phyloP scores from a whole-genome alignment of 2,329 filamentous ascomycete species.

The Aspergillus luchuensis region DNA sequence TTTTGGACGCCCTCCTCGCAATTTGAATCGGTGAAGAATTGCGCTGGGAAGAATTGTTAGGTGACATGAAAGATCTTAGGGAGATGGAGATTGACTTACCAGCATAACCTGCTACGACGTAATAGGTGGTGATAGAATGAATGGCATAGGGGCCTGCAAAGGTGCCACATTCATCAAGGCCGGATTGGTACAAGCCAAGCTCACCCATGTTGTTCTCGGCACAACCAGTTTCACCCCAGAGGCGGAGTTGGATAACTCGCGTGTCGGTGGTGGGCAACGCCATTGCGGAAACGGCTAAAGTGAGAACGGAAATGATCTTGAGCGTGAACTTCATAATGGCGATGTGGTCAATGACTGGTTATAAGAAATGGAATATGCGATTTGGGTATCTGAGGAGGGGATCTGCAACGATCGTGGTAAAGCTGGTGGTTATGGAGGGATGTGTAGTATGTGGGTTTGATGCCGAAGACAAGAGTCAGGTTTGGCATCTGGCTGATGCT shows the following conservation, averaged over 20 bases:
- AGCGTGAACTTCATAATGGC: constrained; percentile 8
- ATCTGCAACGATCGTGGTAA: background rate
- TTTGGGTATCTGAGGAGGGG: too few relatives aligned
- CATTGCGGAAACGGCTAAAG: constrained; percentile 11
- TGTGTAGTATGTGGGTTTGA: background rate
- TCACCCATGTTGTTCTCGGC: constrained; percentile 19
- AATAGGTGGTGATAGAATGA: constrained; percentile 20
- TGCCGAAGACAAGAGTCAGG: background rate
- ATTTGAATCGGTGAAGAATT: background rate
- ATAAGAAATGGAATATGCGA: background rate
- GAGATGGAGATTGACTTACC: background rate
- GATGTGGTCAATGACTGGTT: background rate
- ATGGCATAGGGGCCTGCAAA: constrained; percentile 9
- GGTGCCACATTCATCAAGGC: constrained; percentile 18
- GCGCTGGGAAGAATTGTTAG: background rate
- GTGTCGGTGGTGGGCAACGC: constrained; percentile 13
- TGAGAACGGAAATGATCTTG: constrained; percentile 9
- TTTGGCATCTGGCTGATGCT: background rate
- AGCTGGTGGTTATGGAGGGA: background rate
- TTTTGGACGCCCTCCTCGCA: background rate
- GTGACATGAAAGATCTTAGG: background rate
- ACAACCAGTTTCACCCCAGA: constrained; percentile 21
- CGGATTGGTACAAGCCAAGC: constrained; percentile 20
- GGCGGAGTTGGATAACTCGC: constrained; percentile 20
- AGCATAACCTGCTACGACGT: background rate